These are phyloP conservation scores for Stylonectria norvegica DNA, from an alignment of 2,329 filamentous ascomycete genomes.

Conservation along the genomic window DNA sequence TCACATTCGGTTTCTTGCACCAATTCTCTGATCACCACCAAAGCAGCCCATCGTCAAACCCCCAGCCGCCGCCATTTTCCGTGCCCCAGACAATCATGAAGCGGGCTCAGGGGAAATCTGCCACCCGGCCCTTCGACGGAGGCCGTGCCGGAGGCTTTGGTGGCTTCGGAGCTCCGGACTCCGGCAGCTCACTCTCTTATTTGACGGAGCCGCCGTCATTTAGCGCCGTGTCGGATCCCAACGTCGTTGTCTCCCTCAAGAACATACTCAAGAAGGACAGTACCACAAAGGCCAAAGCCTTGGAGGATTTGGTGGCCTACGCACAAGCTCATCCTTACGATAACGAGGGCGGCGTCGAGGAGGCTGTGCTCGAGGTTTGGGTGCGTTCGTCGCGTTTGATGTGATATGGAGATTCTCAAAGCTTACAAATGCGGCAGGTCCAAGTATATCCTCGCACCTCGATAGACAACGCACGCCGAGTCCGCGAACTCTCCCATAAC, in stretches of 20 bases:
- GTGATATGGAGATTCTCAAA: not conserved
- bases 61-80: not conserved
- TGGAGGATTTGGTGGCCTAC: slow-evolving; percentile 76
- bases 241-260: slow-evolving; percentile 86
- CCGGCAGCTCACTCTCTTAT: slow-evolving; percentile 67
- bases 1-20: not conserved
- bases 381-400: slow-evolving; percentile 40
- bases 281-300: slow-evolving; percentile 83
- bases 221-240: slow-evolving; percentile 70
- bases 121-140: slow-evolving; percentile 23
- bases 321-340: slow-evolving; percentile 53
- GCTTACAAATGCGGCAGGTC: slow-evolving; percentile 50
- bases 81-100: slow-evolving; percentile 22
- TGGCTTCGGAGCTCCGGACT: slow-evolving; percentile 38
- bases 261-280: slow-evolving; percentile 90
- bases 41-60: not conserved
- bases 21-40: not conserved
- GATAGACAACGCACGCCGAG: slow-evolving; percentile 83
- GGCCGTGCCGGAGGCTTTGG: slow-evolving; percentile 27
- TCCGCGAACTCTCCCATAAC: slow-evolving; percentile 80
- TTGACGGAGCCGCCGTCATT: slow-evolving; percentile 82
- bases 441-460: slow-evolving; percentile 84
- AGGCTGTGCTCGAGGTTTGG: slow-evolving; percentile 85
- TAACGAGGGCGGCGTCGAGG: slow-evolving; percentile 64
- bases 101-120: slow-evolving; percentile 26